Evolutionary conservation across 352 stramenopile genomes (phyloP), one percentile per base, ranked within the genome.

Genomic region (Plasmopara muralis): DNA sequence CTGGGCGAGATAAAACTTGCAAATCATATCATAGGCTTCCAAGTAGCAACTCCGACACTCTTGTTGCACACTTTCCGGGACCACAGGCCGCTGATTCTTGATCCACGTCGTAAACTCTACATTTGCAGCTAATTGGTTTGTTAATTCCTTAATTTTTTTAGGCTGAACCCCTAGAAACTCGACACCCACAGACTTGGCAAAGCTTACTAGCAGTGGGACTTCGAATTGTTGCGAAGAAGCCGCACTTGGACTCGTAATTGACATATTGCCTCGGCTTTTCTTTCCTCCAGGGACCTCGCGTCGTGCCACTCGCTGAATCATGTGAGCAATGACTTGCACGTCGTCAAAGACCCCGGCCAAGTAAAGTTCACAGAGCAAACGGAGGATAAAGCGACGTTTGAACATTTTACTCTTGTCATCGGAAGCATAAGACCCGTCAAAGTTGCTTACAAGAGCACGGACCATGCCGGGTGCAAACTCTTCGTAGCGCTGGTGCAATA

Each of bases 201-300:
- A 98, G 47, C 84, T 95, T 54, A 98, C 88, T 12, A 98, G 77
- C 41, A 98, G 68, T 59, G 89, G 88, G 12, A 96, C 89, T 79
- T 98, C 94, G 8, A 92, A 59, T 59, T 89, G 83, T 51, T 84
- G 76, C 2, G 72, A 66, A 8, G 70, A 55, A 28, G 20, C 15
- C 34, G 18, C 16, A 20, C 12, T 41, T 13, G 62, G 53, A 14
- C 42, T 35, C 13, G 9, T 8, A 18, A 72, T 16, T 1, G 66
- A 66, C 60, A 69, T 83, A 50, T 71, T 83, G 18, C 67, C 63
- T 57, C 77, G 83, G 41, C 18, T 31, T 41, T 61, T 60, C 52
- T 46, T 50, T n/a, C 28, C 30, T 10, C 56, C 56, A 46, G 51
- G 53, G 51, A 57, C 47, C 44, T 85, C 77, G n/a, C 76, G 72